Evolutionary conservation across 352 stramenopile species (phyloP), one percentile per base, ranked within the genome.

Genomic region (Globisporangium camurandrum): DNA sequence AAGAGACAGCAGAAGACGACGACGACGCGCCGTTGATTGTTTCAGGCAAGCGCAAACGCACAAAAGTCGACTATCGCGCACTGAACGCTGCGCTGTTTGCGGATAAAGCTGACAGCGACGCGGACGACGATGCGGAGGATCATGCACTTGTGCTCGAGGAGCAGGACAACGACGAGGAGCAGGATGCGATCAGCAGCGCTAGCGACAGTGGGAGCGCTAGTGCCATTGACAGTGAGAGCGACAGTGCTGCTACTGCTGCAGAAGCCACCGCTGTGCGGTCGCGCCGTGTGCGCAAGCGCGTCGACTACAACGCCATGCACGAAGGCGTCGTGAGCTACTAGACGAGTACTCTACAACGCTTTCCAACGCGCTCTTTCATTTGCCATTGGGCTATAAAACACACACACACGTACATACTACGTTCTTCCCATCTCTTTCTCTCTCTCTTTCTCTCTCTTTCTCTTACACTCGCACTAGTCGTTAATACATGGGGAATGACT

Each of bases 41-140:
- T 4, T 60, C 66, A 20, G 75, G 80, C 42, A 94, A 94, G 54
- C 75, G 83, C 36, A 89, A 90, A 65, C 75, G 83, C 17, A 85
- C 64, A 16, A 62, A 69, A 2, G 83, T 94, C 14, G 69, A 94
- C 62, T 94, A 94, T 47, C 78, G 70, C n/a, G 58, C 71, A 36
- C 68, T 94, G 12, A 91, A 94, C 50, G 72, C 81, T 45, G 43
- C 82, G 26, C 71, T 94, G 58, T 94, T 92, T 58, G 76, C 67
- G 1, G 75, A 72, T 0, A 69, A 84, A 49, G 61, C 57, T 9
- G 74, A 82, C 50, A 79, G 74, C 17, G 80, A 86, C 30, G 67
- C 65, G 30, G 75, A 82, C 51, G 59, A 46, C 1, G 58, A 84
- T 37, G 66, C 54, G 3, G 59, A 53, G 2, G 62, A 75, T n/a